Evolutionary conservation across 306 rosid species (phyloP), one percentile per base, ranked within the genome.

Genomic region (Acacia confusa): DNA sequence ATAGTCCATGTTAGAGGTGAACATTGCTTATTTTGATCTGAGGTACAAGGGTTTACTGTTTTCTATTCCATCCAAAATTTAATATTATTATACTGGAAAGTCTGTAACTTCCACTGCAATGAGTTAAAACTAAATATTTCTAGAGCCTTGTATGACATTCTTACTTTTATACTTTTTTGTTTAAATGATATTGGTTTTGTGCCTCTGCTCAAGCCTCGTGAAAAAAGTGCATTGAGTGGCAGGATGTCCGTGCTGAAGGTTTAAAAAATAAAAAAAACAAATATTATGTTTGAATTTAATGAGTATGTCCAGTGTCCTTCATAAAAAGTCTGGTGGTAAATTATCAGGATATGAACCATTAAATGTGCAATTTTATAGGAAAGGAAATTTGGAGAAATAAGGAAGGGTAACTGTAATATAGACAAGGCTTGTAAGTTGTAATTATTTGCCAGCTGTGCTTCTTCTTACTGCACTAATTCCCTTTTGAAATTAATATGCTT

Each of bases 111-210:
- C 81, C 19, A 60, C 25, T 16, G 32, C 25, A 68, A 36, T 44
- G 43, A 55, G 74, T 66, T 78, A 30, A 41, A 72, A 45, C 16
- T 64, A 58, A 77, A 64, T 75, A 32, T 68, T 83, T 78, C 73
- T 10, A 68, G 24, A 65, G 75, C 61, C 72, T 34, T 52, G 32
- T 53, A 61, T 25, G 50, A 24, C 60, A 79, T 74, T 75, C 40
- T 43, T 25, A 32, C 22, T 44, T 61, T 34, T 74, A 74, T 45
- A 20, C 28, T 57, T 45, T 24, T 52, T 43, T 73, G 27, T 41
- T 53, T 22, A 34, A 61, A 55, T 27, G 17, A 41, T 27, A n/a
- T 13, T 63, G 28, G 69, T 20, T 27, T 14, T 28, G 3, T 63
- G 2, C 40, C 20, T 15, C 69, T 28, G n/a, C 40, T 28, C 69